Conservation (phyloP, 768 basidiomycete species). For the Leccinum variicolor region DNA sequence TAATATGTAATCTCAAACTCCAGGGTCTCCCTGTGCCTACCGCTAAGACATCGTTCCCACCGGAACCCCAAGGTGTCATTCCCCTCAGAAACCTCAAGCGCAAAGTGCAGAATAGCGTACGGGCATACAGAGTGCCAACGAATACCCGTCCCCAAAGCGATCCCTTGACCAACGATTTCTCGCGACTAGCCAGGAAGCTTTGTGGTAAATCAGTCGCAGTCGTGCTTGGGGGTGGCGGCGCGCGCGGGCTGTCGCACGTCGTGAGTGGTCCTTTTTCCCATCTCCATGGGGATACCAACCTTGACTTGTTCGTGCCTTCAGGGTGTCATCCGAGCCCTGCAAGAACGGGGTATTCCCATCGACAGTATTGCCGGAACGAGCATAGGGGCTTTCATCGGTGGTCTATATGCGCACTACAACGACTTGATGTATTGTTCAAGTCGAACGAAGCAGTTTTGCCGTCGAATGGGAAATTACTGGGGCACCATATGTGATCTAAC, state of each 20-base stretch:
- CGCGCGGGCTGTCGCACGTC: slow-evolving; percentile 78
- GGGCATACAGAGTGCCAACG: slow-evolving; percentile 70
- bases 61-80: slow-evolving; percentile 84
- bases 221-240: slow-evolving; percentile 97
- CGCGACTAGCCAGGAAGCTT: slow-evolving; percentile 83
- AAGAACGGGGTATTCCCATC: slow-evolving; percentile 90
- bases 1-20: slow-evolving; percentile 5
- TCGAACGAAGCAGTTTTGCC: slow-evolving; percentile 87
- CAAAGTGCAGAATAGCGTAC: slow-evolving; percentile 84
- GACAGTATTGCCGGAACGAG: slow-evolving; percentile 94
- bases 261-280: slow-evolving; percentile 35
- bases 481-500: slow-evolving; percentile 89
- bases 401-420: slow-evolving; percentile 91
- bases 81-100: slow-evolving; percentile 93
- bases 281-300: slow-evolving; percentile 8
- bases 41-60: slow-evolving; percentile 55
- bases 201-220: slow-evolving; percentile 93
- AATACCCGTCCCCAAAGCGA: slow-evolving; percentile 69
- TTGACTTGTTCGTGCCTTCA: slow-evolving; percentile 29
- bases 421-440: slow-evolving; percentile 84
- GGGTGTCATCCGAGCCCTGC: slow-evolving; percentile 91
- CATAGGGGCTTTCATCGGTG: slow-evolving; percentile 91
- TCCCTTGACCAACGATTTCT: slow-evolving; percentile 88
- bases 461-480: slow-evolving; percentile 93
- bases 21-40: slow-evolving; percentile 72